Conservation (phyloP, 352 stramenopile species). For the Stephanocyclus meneghinianus region DNA sequence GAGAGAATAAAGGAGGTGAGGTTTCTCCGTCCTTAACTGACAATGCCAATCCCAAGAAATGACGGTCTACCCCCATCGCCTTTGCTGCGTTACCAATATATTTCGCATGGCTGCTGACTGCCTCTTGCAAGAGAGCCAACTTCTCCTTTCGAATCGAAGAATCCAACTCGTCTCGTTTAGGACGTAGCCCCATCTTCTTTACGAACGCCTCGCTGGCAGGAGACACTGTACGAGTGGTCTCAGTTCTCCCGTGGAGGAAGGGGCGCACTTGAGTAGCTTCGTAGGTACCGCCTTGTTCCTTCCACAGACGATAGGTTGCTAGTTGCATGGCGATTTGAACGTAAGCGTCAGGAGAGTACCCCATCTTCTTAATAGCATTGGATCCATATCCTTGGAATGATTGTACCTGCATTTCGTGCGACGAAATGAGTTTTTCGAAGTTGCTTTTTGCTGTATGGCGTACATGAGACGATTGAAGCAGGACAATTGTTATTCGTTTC, state of each 20-base stretch:
- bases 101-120: constrained; percentile 89
- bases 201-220: constrained; percentile 89
- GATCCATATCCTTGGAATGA: constrained; percentile 76
- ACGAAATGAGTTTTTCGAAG: constrained; percentile 90
- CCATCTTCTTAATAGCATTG: constrained; percentile 77
- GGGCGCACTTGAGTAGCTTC: constrained; percentile 95
- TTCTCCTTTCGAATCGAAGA: constrained; percentile 65
- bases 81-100: constrained; percentile 87
- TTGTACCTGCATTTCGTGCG: constrained; percentile 88
- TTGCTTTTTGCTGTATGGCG: constrained; percentile 59
- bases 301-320: constrained; percentile 94
- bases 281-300: constrained; percentile 91
- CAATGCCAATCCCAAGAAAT: constrained; percentile 94
- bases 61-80: constrained; percentile 89
- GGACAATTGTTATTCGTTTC: neutral
- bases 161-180: constrained; percentile 79
- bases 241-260: constrained; percentile 95
- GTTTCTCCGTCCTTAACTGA: constrained; percentile 89
- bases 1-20: constrained; percentile 89
- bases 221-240: constrained; percentile 85
- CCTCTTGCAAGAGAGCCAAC: constrained; percentile 87
- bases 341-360: constrained; percentile 95
- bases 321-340: constrained; percentile 97
- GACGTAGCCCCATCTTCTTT: constrained; percentile 78
- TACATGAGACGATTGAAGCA: neutral